Evolutionary conservation across 768 basidiomycete species (phyloP), one percentile per base, ranked within the genome.

Genomic region (Royoungia palumana): DNA sequence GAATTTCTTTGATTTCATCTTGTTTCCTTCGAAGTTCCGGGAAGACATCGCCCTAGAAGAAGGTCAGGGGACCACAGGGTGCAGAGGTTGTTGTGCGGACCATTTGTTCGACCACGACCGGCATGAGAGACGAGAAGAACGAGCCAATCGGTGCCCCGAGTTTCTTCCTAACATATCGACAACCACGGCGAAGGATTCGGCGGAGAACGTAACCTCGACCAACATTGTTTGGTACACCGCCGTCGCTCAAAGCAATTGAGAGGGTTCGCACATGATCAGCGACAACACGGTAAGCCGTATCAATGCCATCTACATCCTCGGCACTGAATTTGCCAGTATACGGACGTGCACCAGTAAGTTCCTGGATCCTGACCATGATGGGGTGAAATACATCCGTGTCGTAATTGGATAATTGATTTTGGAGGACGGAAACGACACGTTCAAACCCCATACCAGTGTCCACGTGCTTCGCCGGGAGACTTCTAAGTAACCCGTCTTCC

Each of bases 361-460:
- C 83, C 62, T 88, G 87, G 44, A 99, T 87, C 68, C 79, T 87
- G 32, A 68, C 72, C 63, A 99, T 98, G 47, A 98, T 85, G 5
- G 94, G 94, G 2, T 74, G 66, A 70, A 99, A 99, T 50, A 96
- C 78, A 61, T 99, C 96, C 42, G 96, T 98, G 67, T 99, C 96
- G 71, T 99, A 99, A 71, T 98, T 99, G 40, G 95, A 98, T 20
- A 80, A 75, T 62, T 82, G 87, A 70, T 92, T 83, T 66, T 99
- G 96, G 8, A 98, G 75, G 35, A 88, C 85, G 14, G 94, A 96
- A 22, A 99, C 96, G 24, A 99, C 76, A 44, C 96, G 90, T 68
- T 99, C 96, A 68, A 96, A 99, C 36, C 96, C 96, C 94, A 99
- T 94, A 43, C 96, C 96, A 6, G 96, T 99, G 65, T 99, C 96